phyloP scores from a whole-genome alignment of 2,329 filamentous ascomycete genomes.

The Tolypocladium guangdongense region DNA sequence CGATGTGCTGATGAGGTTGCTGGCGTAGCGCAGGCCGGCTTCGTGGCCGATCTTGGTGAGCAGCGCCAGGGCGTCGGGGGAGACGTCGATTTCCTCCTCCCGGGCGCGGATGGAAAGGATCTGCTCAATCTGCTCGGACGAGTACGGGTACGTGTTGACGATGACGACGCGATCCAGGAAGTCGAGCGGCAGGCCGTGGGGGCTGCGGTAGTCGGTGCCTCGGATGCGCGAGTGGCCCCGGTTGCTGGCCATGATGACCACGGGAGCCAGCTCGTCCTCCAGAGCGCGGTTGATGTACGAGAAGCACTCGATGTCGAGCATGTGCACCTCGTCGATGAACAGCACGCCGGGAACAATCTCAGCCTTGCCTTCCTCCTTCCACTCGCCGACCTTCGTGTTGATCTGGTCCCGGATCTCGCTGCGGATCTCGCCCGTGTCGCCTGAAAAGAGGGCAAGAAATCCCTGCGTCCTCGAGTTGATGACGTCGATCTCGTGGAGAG shows the following conservation, averaged over 20 bases:
- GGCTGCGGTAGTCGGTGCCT: constrained; percentile 85
- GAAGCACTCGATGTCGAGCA: constrained; percentile 99
- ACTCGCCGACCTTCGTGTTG: constrained; percentile 96
- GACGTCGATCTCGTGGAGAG: constrained; percentile 95
- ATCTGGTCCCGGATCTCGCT: constrained; percentile 98
- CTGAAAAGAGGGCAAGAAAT: constrained; percentile 92
- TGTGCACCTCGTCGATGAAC: constrained; percentile 98
- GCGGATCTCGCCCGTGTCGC: constrained; percentile 94
- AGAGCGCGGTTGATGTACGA: constrained; percentile 96
- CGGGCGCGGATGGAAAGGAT: constrained; percentile 87
- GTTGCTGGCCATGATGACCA: constrained; percentile 99
- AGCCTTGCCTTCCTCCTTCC: constrained; percentile 98
- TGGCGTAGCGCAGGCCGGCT: constrained; percentile 87
- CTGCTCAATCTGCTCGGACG: constrained; percentile 74
- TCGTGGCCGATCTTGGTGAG: constrained; percentile 94
- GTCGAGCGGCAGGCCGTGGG: constrained; percentile 88
- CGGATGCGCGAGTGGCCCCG: constrained; percentile 83
- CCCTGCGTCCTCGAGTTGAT: constrained; percentile 99
- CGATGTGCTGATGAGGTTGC: constrained; percentile 92
- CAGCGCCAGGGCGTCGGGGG: constrained; percentile 79
- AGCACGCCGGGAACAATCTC: constrained; percentile 95
- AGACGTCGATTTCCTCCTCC: constrained; percentile 91
- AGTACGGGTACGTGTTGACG: constrained; percentile 84
- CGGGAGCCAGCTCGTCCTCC: constrained; percentile 87
- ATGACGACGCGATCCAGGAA: constrained; percentile 95